Base-by-base conservation (phyloP, 2,329 filamentous ascomycete genomes). In the Exophiala viscosa region DNA sequence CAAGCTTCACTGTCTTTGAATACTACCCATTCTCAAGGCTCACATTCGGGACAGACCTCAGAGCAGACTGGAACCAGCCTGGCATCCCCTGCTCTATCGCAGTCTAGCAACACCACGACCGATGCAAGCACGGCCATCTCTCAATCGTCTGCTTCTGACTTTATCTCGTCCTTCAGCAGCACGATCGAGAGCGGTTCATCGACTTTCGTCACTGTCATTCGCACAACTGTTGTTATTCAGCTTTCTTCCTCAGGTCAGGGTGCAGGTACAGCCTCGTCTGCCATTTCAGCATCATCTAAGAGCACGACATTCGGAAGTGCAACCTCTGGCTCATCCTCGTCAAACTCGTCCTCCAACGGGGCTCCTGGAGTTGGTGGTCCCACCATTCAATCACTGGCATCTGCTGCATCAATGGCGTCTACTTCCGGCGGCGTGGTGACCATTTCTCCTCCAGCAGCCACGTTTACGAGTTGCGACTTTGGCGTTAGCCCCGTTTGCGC, bases 131-230 rank as follows among this genome's bases (percentile, higher is more conserved):
- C 23, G 23, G 23, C 23, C 8, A 28, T 5, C 39, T 20, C 13
- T n/a, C 39, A 11, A 15, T 13, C 15, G 15, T 20, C 17, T 20
- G 17, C 39, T 18, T 28, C 50, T 10, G 50, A 48, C 7, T 32
- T 42, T 5, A 11, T 43, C 11, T 33, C 50, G 13, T 38, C 36
- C 31, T 47, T 52, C 39, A 44, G 38, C 14, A 52, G 38, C 32
- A 52, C 44, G 2, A 18, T 52, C 20, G 31, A 34, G 31, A 38
- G 35, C n/a, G 34, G 32, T 13, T 47, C 39, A 11, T 43, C 44
- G 8, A 52, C 50, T 14, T 52, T 52, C 38, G 20, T 48, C 7
- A 52, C 50, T n/a, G 50, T 52, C 23, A 23, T 52, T 4, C 31
- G 39, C 9, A 47, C 50, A 6, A 52, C 50, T 4, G 48, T 52